Base-by-base conservation (phyloP, 2,329 filamentous ascomycete species). In the Talaromyces sp. region DNA sequence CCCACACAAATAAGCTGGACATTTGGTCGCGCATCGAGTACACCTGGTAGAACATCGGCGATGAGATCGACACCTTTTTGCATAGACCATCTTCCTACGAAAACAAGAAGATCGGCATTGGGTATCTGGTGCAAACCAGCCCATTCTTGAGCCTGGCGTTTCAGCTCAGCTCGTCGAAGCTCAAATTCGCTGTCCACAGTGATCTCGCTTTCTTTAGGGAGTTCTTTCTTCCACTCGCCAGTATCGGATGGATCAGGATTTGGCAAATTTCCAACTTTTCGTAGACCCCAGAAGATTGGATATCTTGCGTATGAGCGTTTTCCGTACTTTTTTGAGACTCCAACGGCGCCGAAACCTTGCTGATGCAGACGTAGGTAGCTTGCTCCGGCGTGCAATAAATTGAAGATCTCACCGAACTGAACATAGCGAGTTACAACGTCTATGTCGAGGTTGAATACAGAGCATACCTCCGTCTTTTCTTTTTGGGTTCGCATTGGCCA, bases 1-100 rank as follows among this genome's bases (percentile, higher is more conserved):
- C 85, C 85, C 37, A 88, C 70, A 57, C 80, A 83, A 40, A 88
- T 83, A 8, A 88, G 74, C 62, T 88, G 85, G 0, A 81, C 80
- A 55, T 84, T 80, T 2, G 79, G 76, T 56, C 85, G 76, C 52
- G 82, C 75, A 62, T 87, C 84, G 3, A 88, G 75, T 27, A 88
- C 76, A 27, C 79, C 77, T 17, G 85, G 84, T 69, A 87, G 85
- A 35, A 87, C 83, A 62, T 88, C 85, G 16, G 85, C 85, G 60
- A 88, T 87, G 45, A 88, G 73, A 65, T 88, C 85, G 47, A 88
- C 78, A 48, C 85, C 85, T 67, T 88, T 88, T 63, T 88, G 85
- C 77, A 86, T 82, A 9, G 82, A 85, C 86, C 85, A 88, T 56
- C 85, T 81, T 52, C 85, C 85, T 40, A 88, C 85, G 60, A 88